Base-by-base conservation (phyloP, 805 yeast genomes). In the Suhomyces pyralidae region DNA sequence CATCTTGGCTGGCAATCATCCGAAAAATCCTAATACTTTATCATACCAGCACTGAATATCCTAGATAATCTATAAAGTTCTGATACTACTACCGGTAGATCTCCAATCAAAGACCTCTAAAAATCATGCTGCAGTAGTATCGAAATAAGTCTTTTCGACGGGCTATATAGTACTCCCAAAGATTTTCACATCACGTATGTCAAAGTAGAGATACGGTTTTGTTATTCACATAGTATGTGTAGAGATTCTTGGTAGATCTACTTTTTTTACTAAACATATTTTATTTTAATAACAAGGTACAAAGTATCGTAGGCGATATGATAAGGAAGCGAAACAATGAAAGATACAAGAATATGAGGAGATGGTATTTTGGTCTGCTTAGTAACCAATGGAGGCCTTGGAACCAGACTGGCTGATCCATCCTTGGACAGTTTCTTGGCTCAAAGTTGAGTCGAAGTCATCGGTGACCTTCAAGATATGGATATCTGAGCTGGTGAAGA, bases 391-490 rank as follows among this genome's bases (percentile, higher is more conserved):
- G 45, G 61, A 52, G 51, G 79, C 81, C 56, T 74, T 60, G 44
- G 88, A 76, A 54, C 86, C 90, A 40, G 79, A 51, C 43, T 70
- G 66, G 51, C 67, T 61, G 55, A 81, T 68, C 94, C 94, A 88
- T n/a, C 64, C 53, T 46, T 67, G 58, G 53, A 90, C 90, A 49
- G 86, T 82, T 55, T 70, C 58, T 38, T 64, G 51, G 61, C 77
- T 80, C 59, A 91, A 76, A 45, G 83, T 67, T 45, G 81, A 64
- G 57, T 70, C 78, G 63, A 86, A 86, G 59, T 74, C 74, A 61
- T 78, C 83, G 63, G 82, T 85, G 51, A 91, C 81, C 57, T 78
- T 73, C 56, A 82, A 81, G 63, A 90, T 70, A 64, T 82, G 81
- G 59, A 90, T 78, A 55, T 80, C 77, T 44, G 71, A 73, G 58